Conservation (phyloP, 2,329 filamentous ascomycete genomes). For the Scedosporium boydii region DNA sequence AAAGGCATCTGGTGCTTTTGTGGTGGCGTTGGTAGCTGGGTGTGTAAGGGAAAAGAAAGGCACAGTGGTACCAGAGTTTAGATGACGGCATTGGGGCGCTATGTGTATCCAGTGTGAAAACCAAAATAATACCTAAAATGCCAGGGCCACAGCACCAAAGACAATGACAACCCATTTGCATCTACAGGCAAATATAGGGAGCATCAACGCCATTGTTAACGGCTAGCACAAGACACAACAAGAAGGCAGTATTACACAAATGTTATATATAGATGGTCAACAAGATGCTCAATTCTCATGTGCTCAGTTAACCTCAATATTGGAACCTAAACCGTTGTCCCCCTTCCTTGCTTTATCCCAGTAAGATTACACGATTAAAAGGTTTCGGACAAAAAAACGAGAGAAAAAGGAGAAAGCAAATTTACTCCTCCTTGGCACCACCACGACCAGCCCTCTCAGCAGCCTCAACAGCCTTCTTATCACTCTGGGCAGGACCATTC, state of each 20-base stretch:
- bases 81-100: not conserved
- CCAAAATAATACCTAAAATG: not conserved
- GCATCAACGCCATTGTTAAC: too few species aligned
- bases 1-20: too few species aligned
- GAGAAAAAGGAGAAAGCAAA: not conserved
- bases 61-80: not conserved
- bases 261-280: not conserved
- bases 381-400: not conserved
- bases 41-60: not conserved
- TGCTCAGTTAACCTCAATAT: not conserved
- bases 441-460: constrained; percentile 67
- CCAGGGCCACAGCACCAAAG: not conserved
- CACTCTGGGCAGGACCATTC: constrained; percentile 70
- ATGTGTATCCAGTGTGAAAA: not conserved
- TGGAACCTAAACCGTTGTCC: not conserved
- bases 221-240: not conserved
- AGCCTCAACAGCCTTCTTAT: constrained; percentile 79
- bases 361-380: not conserved
- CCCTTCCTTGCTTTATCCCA: not conserved
- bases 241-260: not conserved
- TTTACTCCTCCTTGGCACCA: constrained; percentile 63
- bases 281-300: not conserved
- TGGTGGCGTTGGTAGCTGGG: not conserved
- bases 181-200: too few species aligned
- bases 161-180: too few species aligned